Evolutionary conservation across 495 filamentous ascomycete genomes (phyloP), one percentile per base, ranked within the genome.

Genomic region (Podospora pseudoanserina): DNA sequence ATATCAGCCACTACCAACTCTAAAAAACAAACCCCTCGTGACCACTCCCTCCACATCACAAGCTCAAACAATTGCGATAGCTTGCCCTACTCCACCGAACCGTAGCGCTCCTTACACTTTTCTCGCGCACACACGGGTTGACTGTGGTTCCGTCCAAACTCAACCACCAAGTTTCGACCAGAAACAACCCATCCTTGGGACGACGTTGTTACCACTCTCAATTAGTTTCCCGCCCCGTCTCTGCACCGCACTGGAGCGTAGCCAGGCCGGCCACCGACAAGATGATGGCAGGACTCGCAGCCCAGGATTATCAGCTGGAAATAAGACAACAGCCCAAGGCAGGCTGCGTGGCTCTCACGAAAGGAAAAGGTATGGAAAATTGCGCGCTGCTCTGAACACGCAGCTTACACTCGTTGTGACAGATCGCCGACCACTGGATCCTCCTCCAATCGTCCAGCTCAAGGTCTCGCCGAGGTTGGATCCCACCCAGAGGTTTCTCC

Each of bases 391-490:
- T 99, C 75, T 95, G 39, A 49, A 49, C 15, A 49, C 27, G 27
- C 19, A 16, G 32, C 39, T 49, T 6, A 26, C 27, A 26, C 2
- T 70, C 73, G 56, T 55, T 60, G 30, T 9, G 62, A 30, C 80
- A 96, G 95, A 93, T 72, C 90, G 95, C 71, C 97, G 96, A 78
- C 93, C 95, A 3, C 89, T 99, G 74, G 95, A 99, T 75, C 95
- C 95, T 60, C 95, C 94, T 27, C 95, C 95, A 64, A 92, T 97
- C 74, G 85, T 97, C 32, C 92, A 97, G 80, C 83, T 98, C 54
- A 85, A 86, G 63, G 88, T 96, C 71, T 86, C 84, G 69, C 84
- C 85, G 71, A 83, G 88, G 60, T 83, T 84, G 54, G 93, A 97
- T 77, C 89, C 92, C 5, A 81, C 86, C 30, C 90, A 92, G 85